Percentiles rank a stretch among this genome's conserved stretches.
Evolutionary conservation across 164 flowering plant genomes (phyloP).

Genomic region (Amborella trichopoda): DNA sequence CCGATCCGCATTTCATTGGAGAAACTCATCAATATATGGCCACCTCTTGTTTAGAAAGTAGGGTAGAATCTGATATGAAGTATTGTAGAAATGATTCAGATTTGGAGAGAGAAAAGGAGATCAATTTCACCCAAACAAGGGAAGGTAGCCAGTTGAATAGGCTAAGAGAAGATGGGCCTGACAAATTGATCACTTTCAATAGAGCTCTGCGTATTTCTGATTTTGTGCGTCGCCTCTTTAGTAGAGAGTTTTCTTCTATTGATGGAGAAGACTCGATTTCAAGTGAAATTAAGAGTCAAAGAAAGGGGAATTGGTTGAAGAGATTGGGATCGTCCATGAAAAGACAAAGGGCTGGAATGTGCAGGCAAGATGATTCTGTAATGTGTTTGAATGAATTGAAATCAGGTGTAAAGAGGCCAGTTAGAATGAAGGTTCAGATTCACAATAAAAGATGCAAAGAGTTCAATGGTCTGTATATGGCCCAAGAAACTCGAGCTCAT

Average conservation of each 20-base stretch:
- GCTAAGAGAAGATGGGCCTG: constrained; percentile 31
- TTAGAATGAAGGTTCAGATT: constrained; percentile 54
- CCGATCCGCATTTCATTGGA: constrained; percentile 19
- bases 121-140: constrained; percentile 20
- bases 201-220: constrained; percentile 27
- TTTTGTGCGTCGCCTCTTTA: constrained; percentile 21
- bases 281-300: constrained; percentile 14
- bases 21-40: constrained; percentile 16
- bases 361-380: too few relatives aligned
- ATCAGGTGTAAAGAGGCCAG: constrained; percentile 12
- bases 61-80: constrained; percentile 16
- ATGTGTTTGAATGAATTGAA: constrained; percentile 12
- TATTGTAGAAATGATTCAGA: too few relatives aligned
- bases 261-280: constrained; percentile 10
- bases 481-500: constrained; percentile 80
- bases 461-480: constrained; percentile 63
- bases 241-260: too few relatives aligned
- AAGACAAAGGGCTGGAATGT: constrained; percentile 17
- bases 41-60: constrained; percentile 2
- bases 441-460: constrained; percentile 48
- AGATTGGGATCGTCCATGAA: constrained; percentile 38
- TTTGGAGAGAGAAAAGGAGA: constrained; percentile 28
- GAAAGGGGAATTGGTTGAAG: constrained; percentile 38
- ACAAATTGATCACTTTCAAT: constrained; percentile 21
- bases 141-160: constrained; percentile 20